A percentile compares a stretch with the other conserved stretches of the same genome.
These are phyloP conservation scores for Aureobasidium sp. DNA, from an alignment of 2,329 filamentous ascomycete species.

Conservation along the genomic window DNA sequence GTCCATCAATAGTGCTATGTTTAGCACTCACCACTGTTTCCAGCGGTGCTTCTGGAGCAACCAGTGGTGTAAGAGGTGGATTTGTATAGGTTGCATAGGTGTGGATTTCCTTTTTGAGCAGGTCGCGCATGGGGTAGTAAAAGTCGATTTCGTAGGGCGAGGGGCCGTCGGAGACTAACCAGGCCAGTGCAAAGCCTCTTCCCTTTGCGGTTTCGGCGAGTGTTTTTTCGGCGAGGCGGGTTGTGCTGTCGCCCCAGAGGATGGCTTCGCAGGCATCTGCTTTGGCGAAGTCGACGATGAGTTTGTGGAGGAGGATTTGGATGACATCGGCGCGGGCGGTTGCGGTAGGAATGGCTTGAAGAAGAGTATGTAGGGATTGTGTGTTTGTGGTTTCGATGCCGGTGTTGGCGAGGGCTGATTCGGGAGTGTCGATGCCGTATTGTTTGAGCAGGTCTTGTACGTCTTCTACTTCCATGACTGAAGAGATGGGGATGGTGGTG, in stretches of 20 bases:
- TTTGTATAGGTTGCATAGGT: slow-evolving; percentile 47
- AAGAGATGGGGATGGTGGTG: slow-evolving; percentile 53
- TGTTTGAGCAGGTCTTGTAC: slow-evolving; percentile 3
- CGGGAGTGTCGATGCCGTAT: not conserved
- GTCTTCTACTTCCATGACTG: slow-evolving; percentile 33
- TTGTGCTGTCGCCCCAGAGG: slow-evolving; percentile 80
- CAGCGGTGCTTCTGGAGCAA: slow-evolving; percentile 24
- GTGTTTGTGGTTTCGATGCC: not conserved
- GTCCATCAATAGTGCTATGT: slow-evolving; percentile 79
- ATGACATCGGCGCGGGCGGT: slow-evolving; percentile 70
- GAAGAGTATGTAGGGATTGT: slow-evolving; percentile 40
- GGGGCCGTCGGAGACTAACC: slow-evolving; percentile 69
- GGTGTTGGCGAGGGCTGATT: not conserved
- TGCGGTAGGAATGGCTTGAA: slow-evolving; percentile 58
- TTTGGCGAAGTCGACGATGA: slow-evolving; percentile 60
- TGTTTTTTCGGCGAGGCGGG: slow-evolving; percentile 74
- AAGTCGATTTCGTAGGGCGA: slow-evolving; percentile 51
- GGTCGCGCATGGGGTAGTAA: slow-evolving; percentile 75
- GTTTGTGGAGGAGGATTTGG: slow-evolving; percentile 59
- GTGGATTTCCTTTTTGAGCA: slow-evolving; percentile 71
- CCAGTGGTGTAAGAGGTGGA: slow-evolving; percentile 29
- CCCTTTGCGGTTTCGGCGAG: slow-evolving; percentile 87
- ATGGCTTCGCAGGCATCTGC: slow-evolving; percentile 57
- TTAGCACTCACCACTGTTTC: slow-evolving; percentile 52
- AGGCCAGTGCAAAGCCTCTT: slow-evolving; percentile 73